Base-by-base conservation (phyloP, 1,284 basidiomycete genomes). In the Trametes polyzona region DNA sequence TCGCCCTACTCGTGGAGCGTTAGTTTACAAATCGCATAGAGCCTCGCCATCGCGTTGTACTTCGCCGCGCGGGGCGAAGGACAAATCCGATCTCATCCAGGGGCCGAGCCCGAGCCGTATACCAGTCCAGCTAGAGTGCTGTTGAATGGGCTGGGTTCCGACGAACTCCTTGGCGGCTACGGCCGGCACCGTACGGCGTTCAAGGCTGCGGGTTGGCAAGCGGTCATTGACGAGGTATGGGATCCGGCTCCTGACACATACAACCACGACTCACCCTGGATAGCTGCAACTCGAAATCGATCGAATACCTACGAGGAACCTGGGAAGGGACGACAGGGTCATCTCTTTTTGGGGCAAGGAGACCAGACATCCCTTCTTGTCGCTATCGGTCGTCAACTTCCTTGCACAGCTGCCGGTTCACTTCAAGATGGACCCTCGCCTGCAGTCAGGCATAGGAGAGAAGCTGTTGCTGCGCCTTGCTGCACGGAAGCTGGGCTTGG, bases 141-240 rank as follows among this genome's bases (percentile, higher is more conserved):
- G 16, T 74, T 99, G 21, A 96, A 89, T 57, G 97, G 97, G 0
- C 77, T 99, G 2, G 97, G 97, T 0, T 94, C 97, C 0, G 96
- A 99, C 70, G 96, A 99, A 71, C 80, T 98, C 26, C 80, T 99
- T 0, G 97, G 94, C 1, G 97, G 97, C 0, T 99, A 99, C 73
- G 84, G 92, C 0, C 82, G 97, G 46, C 95, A 98, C 75, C 84
- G 93, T 12, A 84, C 87, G 10, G 91, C 89, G 0, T 98, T 84
- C 71, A 80, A 75, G 8, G 68, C 72, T 4, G 82, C 79, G 17
- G 83, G 88, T 4, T 95, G 92, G 92, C 62, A 76, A 50, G 86
- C 82, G 4, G 82, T 96, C 29, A 80, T 95, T 29, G 78, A 88
- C 29, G 96, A 98, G 82, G 92, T 95, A 57, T 56, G 74, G 47